Percentiles rank a stretch among this genome's conserved stretches.
These are phyloP conservation scores for Colletotrichum kahawae DNA, from an alignment of 2,329 filamentous ascomycete species.

Conservation along the genomic window DNA sequence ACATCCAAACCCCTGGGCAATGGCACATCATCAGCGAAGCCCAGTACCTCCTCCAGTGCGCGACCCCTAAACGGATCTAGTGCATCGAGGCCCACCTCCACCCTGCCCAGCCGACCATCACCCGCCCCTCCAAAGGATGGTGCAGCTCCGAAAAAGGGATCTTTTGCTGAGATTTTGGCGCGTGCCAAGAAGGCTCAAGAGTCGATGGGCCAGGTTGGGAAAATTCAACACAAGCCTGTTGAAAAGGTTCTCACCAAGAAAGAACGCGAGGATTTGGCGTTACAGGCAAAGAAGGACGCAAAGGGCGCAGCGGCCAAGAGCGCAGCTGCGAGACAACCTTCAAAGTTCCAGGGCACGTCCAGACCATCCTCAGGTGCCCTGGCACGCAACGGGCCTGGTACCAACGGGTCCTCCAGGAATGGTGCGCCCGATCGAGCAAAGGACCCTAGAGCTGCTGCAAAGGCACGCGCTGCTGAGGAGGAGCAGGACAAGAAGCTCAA, in stretches of 20 bases:
- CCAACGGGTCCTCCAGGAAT: slow-evolving; percentile 28
- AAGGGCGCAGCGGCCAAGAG: neutral
- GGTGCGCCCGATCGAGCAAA: slow-evolving; percentile 8
- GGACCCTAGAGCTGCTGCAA: slow-evolving; percentile 28
- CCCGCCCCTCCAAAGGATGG: slow-evolving; percentile 44
- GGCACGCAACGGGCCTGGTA: neutral
- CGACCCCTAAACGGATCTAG: slow-evolving; percentile 2
- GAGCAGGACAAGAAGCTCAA: slow-evolving; percentile 63
- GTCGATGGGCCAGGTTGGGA: slow-evolving; percentile 66
- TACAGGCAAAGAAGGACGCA: slow-evolving; percentile 40
- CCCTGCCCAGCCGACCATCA: slow-evolving; percentile 22
- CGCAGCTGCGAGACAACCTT: neutral
- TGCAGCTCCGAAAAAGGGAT: slow-evolving; percentile 70
- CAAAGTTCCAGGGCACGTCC: slow-evolving; percentile 12
- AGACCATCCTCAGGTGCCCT: neutral
- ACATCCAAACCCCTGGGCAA: slow-evolving; percentile 12
- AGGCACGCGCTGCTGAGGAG: slow-evolving; percentile 27
- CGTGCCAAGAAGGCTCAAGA: slow-evolving; percentile 71
- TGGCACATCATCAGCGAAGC: neutral
- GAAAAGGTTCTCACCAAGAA: slow-evolving; percentile 66
- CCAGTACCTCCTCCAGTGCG: slow-evolving; percentile 2
- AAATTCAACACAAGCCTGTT: slow-evolving; percentile 76
- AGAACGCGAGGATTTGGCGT: slow-evolving; percentile 53
- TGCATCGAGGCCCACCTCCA: neutral
- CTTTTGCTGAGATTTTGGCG: slow-evolving; percentile 76